Conservation (phyloP, 768 basidiomycete genomes). For the Auricularia cornea region DNA sequence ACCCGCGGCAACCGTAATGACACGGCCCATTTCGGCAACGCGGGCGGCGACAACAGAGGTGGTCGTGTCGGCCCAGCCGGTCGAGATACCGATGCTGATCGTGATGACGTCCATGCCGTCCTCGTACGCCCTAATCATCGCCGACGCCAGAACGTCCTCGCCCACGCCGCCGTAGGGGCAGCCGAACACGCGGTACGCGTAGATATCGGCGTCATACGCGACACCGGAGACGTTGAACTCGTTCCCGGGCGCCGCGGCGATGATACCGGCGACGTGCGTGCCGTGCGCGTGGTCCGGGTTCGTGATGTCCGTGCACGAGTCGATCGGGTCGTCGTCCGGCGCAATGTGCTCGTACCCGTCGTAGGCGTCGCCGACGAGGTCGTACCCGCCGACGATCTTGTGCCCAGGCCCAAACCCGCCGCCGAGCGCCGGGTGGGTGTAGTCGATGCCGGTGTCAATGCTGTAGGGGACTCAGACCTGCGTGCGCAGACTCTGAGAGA, state of each 20-base stretch:
- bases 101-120: constrained; percentile 22
- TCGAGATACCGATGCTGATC: constrained; percentile 24
- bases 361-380: constrained; percentile 8
- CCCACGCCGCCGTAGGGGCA: constrained; percentile 29
- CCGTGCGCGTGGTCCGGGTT: constrained; percentile 33
- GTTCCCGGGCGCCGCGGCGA: constrained; percentile 23
- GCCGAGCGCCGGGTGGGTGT: constrained; percentile 7
- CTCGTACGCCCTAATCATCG: constrained; percentile 7
- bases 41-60: constrained; percentile 22
- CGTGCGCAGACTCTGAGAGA: not conserved
- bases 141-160: constrained; percentile 11
- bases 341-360: constrained; percentile 15
- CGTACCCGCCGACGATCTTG: constrained; percentile 8
- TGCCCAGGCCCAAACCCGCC: constrained; percentile 9
- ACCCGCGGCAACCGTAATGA: constrained; percentile 21
- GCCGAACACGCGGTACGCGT: constrained; percentile 51
- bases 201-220: constrained; percentile 50
- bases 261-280: constrained; percentile 25
- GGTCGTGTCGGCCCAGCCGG: constrained; percentile 25
- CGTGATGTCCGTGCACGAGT: not conserved
- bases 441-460: constrained; percentile 7
- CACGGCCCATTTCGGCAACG: constrained; percentile 22
- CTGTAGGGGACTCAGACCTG: constrained; percentile 4
- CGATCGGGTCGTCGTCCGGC: constrained; percentile 1
- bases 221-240: constrained; percentile 41